Percentiles rank a stretch among this genome's conserved stretches.
Evolutionary conservation across 2,329 filamentous ascomycete genomes (phyloP).

Genomic region (Chrysoporthe deuterocubensis): DNA sequence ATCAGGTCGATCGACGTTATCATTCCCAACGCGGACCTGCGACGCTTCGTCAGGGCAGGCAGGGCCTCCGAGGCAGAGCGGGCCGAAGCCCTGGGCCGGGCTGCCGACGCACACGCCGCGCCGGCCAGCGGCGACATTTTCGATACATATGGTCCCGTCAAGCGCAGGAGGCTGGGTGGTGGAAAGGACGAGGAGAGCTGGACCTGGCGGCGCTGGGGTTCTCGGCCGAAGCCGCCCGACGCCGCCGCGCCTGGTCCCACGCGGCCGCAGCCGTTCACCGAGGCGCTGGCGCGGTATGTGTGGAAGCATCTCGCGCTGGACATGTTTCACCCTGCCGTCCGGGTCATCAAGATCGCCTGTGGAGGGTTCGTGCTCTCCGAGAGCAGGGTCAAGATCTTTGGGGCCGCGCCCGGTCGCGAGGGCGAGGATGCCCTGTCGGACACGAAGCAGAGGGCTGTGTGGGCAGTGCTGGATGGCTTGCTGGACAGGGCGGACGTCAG

Average conservation of each 20-base stretch:
- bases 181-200: slow-evolving; percentile 56
- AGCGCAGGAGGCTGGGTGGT: slow-evolving; percentile 52
- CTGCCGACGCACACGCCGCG: slow-evolving; percentile 39
- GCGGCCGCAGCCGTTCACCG: slow-evolving; percentile 50
- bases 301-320: slow-evolving; percentile 58
- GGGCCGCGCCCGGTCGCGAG: background rate
- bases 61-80: slow-evolving; percentile 30
- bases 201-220: slow-evolving; percentile 47
- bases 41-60: slow-evolving; percentile 50
- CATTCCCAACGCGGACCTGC: slow-evolving; percentile 52
- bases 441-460: slow-evolving; percentile 19
- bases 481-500: slow-evolving; percentile 16
- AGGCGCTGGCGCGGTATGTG: slow-evolving; percentile 55
- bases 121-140: no score
- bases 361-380: slow-evolving; percentile 60
- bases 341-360: slow-evolving; percentile 57
- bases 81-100: background rate
- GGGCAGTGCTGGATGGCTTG: slow-evolving; percentile 24
- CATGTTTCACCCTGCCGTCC: slow-evolving; percentile 59
- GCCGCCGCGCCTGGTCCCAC: background rate
- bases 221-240: background rate
- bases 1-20: slow-evolving; percentile 56
- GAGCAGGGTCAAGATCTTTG: slow-evolving; percentile 54
- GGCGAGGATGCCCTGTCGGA: slow-evolving; percentile 12
- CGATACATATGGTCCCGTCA: slow-evolving; percentile 31